These are phyloP conservation scores for Calvatia gigantea DNA, from an alignment of 768 basidiomycete species.

Conservation along the genomic window DNA sequence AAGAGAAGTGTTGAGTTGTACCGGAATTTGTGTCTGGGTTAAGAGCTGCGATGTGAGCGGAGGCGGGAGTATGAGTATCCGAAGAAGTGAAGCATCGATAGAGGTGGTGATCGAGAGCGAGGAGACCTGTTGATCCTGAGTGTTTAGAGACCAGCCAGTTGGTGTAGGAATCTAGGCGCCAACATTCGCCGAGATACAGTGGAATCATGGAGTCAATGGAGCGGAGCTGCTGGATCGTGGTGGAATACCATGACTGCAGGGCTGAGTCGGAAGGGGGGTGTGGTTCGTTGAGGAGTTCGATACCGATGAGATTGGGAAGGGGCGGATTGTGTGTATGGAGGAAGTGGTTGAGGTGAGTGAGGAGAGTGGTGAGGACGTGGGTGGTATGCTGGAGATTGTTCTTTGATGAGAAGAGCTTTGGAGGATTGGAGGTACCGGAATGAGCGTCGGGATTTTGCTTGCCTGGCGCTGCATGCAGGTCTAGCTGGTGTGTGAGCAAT, in stretches of 20 bases:
- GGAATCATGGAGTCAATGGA: conserved; percentile 53
- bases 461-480: conserved; percentile 72
- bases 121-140: conserved; percentile 27
- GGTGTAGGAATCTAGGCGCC: conserved; percentile 66
- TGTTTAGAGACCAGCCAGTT: conserved; percentile 39
- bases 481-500: conserved; percentile 27
- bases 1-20: conserved; percentile 26
- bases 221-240: conserved; percentile 51
- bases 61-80: conserved; percentile 52
- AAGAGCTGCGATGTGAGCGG: conserved; percentile 51
- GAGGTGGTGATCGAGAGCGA: conserved; percentile 78
- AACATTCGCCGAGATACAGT: conserved; percentile 73
- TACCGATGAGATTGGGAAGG: conserved; percentile 51
- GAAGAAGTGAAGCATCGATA: conserved; percentile 73
- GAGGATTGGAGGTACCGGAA: conserved; percentile 52
- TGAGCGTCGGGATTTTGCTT: conserved; percentile 73
- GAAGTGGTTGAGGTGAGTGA: conserved; percentile 24
- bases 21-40: conserved; percentile 37
- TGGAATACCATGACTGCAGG: conserved; percentile 62
- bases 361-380: conserved; percentile 43
- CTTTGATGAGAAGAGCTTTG: conserved; percentile 45
- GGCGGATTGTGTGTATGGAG: conserved; percentile 28
- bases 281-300: conserved; percentile 61
- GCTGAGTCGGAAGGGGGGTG: conserved; percentile 43
- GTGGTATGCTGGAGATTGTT: conserved; percentile 45